A percentile compares a stretch with the other conserved stretches of the same genome.
phyloP scores from a whole-genome alignment of 2,329 filamentous ascomycete genomes.

The Fusarium sarcochroum region DNA sequence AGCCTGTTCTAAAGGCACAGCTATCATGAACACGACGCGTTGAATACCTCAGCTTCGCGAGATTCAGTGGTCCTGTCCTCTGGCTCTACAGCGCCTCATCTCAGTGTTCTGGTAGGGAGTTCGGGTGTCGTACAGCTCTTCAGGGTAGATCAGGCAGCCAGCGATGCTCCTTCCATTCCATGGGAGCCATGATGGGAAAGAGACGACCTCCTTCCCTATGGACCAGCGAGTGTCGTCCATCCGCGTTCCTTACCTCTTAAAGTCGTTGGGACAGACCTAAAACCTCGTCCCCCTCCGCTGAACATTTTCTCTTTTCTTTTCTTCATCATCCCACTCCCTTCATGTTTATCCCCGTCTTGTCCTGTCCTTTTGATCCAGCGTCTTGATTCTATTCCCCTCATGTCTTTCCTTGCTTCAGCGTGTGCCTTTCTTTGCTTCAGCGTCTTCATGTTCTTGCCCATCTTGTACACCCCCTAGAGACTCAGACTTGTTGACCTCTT shows the following conservation, averaged over 20 bases:
- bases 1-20: too few species aligned
- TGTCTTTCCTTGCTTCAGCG: too few species aligned
- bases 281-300: background rate
- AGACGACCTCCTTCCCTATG: conserved; percentile 1
- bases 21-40: too few species aligned
- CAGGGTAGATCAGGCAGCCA: background rate
- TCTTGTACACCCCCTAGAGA: conserved; percentile 14
- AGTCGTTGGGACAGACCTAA: background rate
- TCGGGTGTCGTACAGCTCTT: too few species aligned
- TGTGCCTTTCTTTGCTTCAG: background rate
- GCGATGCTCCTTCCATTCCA: background rate
- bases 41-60: too few species aligned
- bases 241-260: conserved; percentile 4
- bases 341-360: conserved; percentile 12
- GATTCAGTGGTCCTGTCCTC: too few species aligned
- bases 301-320: conserved; percentile 7
- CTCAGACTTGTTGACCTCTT: conserved; percentile 23
- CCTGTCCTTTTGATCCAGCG: background rate
- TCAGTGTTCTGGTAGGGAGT: too few species aligned
- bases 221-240: background rate
- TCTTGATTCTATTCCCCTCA: background rate
- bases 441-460: conserved; percentile 25
- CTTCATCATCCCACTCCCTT: conserved; percentile 1
- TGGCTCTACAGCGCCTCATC: too few species aligned
- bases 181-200: background rate